phyloP scores from a whole-genome alignment of 2,329 filamentous ascomycete species.

The Cercospora zeae-maydis region DNA sequence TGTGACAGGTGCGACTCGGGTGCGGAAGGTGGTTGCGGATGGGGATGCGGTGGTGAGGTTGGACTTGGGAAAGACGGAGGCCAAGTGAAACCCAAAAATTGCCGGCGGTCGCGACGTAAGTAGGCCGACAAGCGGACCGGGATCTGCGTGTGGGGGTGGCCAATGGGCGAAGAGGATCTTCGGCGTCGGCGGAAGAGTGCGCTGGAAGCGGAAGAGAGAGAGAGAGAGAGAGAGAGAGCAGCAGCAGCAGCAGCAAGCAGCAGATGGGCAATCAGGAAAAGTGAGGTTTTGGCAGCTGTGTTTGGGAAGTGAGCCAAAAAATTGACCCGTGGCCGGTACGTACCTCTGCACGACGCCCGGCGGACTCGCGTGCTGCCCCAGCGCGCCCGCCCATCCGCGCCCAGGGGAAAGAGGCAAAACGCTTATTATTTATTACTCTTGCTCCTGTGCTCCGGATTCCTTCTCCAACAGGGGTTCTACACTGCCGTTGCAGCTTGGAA shows the following conservation, averaged over 20 bases:
- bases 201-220: not conserved
- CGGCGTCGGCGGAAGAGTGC: not conserved
- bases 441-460: not conserved
- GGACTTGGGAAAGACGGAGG: not conserved
- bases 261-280: not conserved
- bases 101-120: constrained; percentile 1
- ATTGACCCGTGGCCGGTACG: not conserved
- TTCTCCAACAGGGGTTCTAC: not conserved
- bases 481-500: not conserved
- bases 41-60: not conserved
- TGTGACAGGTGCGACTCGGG: not conserved
- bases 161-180: not conserved
- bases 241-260: no score
- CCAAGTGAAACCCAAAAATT: not conserved
- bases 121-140: not conserved
- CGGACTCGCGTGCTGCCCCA: not conserved
- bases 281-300: not conserved
- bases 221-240: not conserved
- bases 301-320: not conserved
- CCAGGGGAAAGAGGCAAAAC: not conserved
- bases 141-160: not conserved
- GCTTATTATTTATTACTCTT: not conserved
- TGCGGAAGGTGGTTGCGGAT: not conserved
- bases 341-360: not conserved
- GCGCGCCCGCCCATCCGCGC: not conserved